Percentiles rank a stretch among this genome's conserved stretches.
Conservation (phyloP, 164 flowering plant species). For the Brasenia schreberi region DNA sequence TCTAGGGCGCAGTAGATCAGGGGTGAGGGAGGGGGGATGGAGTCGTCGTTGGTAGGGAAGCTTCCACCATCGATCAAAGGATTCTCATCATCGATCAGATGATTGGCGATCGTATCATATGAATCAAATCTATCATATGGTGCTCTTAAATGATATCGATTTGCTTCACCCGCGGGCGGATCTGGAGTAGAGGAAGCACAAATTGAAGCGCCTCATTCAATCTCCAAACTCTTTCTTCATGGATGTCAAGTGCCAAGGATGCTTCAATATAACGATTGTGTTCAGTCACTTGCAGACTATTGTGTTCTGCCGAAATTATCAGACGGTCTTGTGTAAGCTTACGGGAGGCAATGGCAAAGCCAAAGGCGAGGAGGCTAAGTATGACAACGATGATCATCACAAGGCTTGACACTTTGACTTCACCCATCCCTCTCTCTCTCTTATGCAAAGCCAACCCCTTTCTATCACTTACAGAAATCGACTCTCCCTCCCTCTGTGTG, state of each 20-base stretch:
- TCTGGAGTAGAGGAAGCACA: slow-evolving; percentile 56
- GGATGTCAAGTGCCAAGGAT: slow-evolving; percentile 55
- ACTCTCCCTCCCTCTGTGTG: no score
- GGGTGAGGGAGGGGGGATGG: slow-evolving; percentile 23
- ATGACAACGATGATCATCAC: no score
- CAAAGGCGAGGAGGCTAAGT: no score
- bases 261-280: slow-evolving; percentile 52
- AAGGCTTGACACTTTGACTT: no score
- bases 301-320: slow-evolving; percentile 43
- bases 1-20: slow-evolving; percentile 2
- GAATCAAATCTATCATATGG: slow-evolving; percentile 35
- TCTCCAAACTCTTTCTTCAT: slow-evolving; percentile 56
- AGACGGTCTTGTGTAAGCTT: slow-evolving; percentile 42
- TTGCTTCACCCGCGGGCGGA: slow-evolving; percentile 46
- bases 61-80: slow-evolving; percentile 12
- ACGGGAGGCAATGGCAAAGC: slow-evolving; percentile 44
- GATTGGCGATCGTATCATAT: slow-evolving; percentile 12
- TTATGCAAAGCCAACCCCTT: no score
- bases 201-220: slow-evolving; percentile 52
- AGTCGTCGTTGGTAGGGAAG: slow-evolving; percentile 27
- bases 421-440: no score
- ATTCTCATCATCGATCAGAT: slow-evolving; percentile 8
- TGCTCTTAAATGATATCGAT: slow-evolving; percentile 39
- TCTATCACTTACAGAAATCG: no score
- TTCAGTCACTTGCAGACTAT: slow-evolving; percentile 51